Evolutionary conservation across 768 basidiomycete genomes (phyloP), one percentile per base, ranked within the genome.

Genomic region (Lentinula guzmanii): DNA sequence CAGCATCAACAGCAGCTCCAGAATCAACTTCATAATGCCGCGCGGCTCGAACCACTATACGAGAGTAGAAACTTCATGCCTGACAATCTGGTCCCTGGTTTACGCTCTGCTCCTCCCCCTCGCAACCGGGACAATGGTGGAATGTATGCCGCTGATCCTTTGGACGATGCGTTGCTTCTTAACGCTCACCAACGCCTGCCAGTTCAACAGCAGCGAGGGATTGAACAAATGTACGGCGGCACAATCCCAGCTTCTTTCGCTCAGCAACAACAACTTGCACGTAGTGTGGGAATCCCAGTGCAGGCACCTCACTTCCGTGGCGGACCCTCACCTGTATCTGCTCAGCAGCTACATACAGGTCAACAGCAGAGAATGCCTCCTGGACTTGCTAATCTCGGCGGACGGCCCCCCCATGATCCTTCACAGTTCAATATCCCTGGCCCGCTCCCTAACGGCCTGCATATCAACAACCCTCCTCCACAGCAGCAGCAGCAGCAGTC

Each of bases 81-180:
- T 9, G 90, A 93, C 72, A 89, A 89, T 33, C 85, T 93, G 83
- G 91, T 93, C 15, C 91, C 92, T 28, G 92, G 91, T 8, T 79
- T 93, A 35, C 86, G 91, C 42, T 80, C 86, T 34, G 80, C 79
- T 42, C 84, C 82, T 52, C 83, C 85, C 46, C 81, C 85, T 60
- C 82, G 89, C 63, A 80, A 75, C 67, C 79, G 88, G 52, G 85
- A 89, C 63, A 77, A 77, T 63, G 74, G 74, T 37, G 72, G 76
- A 3, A 74, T 84, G 60, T 86, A 82, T 66, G 71, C 81, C 41
- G 71, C 81, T 41, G 90, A 90, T 34, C 76, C 80, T 15, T 66
- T 83, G 28, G 86, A 87, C 42, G 91, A 92, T 24, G 70, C 79
- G 0, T 66, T 86, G 37, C 82, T 84, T 53, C 86, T 87, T 68